Percentiles rank a stretch among this genome's conserved stretches.
phyloP scores from a whole-genome alignment of 2,329 filamentous ascomycete genomes.

The Zymoseptoria ardabiliae region DNA sequence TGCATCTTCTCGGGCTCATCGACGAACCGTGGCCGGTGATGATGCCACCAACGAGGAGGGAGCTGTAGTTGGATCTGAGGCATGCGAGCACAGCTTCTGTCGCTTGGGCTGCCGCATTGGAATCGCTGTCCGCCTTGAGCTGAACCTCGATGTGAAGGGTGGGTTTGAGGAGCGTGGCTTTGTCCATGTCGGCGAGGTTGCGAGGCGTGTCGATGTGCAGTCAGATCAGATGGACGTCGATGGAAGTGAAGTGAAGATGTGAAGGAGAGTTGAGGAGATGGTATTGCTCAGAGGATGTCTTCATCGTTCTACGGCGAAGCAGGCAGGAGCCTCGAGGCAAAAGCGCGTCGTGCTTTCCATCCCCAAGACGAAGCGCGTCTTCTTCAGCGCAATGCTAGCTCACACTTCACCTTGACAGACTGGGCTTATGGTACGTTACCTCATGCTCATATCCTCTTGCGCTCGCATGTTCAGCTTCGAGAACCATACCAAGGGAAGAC shows the following conservation, averaged over 20 bases:
- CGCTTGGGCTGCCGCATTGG: neutral
- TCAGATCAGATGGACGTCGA: neutral
- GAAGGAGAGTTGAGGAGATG: neutral
- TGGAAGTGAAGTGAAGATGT: neutral
- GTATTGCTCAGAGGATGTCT: too few species aligned
- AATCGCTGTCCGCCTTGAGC: conserved; percentile 21
- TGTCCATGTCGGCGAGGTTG: conserved; percentile 6
- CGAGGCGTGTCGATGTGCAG: neutral
- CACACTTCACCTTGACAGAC: too few species aligned
- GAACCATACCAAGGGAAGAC: too few species aligned
- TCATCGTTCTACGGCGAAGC: neutral
- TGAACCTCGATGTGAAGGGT: conserved; percentile 35
- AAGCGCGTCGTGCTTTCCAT: neutral
- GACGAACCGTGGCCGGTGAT: conserved; percentile 4
- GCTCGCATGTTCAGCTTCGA: too few species aligned
- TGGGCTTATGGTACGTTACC: too few species aligned
- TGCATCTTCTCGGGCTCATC: neutral
- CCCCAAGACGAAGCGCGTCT: neutral
- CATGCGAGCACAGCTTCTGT: neutral
- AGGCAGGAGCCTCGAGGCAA: neutral
- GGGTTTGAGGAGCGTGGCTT: conserved; percentile 21
- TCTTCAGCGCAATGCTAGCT: neutral
- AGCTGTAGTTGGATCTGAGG: neutral
- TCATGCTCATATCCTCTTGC: too few species aligned
- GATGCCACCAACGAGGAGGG: neutral